phyloP scores from a whole-genome alignment of 768 basidiomycete species.

The Mycena sanguinolenta region DNA sequence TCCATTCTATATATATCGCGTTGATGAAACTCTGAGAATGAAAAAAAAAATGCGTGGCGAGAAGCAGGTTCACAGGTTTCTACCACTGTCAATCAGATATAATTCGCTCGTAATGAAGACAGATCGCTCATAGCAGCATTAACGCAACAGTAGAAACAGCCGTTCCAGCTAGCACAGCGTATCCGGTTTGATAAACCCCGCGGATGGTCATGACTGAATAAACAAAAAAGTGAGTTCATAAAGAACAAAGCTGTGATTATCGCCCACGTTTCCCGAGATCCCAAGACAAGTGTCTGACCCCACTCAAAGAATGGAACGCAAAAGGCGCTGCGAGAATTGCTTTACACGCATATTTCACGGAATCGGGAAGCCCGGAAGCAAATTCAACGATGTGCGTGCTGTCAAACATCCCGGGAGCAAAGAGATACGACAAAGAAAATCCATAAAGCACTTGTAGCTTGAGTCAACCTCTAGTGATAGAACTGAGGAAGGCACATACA shows the following conservation, averaged over 20 bases:
- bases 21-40: no score
- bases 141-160: constrained; percentile 81
- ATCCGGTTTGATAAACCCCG: constrained; percentile 85
- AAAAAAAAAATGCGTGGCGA: no score
- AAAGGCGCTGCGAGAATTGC: constrained; percentile 86
- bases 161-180: constrained; percentile 85
- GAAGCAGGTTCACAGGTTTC: no score
- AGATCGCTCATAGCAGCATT: constrained; percentile 60
- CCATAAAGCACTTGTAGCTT: constrained; percentile 81
- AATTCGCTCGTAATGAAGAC: no score
- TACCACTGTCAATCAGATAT: background rate
- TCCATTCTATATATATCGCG: no score
- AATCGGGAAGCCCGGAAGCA: constrained; percentile 79
- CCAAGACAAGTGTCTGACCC: constrained; percentile 91
- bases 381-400: constrained; percentile 81
- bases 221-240: constrained; percentile 7
- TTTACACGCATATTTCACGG: constrained; percentile 82
- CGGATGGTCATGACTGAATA: constrained; percentile 87
- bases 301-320: constrained; percentile 92
- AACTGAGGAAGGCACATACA: constrained; percentile 60
- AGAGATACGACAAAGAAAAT: constrained; percentile 87
- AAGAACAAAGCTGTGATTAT: background rate
- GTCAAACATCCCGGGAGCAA: constrained; percentile 83
- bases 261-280: constrained; percentile 88
- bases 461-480: background rate